Evolutionary conservation across 306 rosid species (phyloP).

Genomic region (Trichosanthes truncata): DNA sequence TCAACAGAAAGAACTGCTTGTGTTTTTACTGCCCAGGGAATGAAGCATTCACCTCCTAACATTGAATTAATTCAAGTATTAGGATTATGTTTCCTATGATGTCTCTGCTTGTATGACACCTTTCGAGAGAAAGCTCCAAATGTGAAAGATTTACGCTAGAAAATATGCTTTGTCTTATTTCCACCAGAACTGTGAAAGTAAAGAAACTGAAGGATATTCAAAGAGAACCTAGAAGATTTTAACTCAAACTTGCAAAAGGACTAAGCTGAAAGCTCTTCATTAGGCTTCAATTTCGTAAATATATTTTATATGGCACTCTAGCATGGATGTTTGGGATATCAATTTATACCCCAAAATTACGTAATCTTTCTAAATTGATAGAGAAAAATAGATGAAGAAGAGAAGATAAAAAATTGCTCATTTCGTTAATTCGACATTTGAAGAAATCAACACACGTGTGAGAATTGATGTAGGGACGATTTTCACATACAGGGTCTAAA

Average conservation of each 20-base stretch:
- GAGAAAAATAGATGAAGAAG: too few relatives aligned
- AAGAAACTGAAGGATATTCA: background rate
- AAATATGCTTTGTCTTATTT: background rate
- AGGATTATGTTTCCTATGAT: background rate
- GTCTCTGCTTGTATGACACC: background rate
- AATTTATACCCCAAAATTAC: too few relatives aligned
- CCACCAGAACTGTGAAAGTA: background rate
- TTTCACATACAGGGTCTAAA: too few relatives aligned
- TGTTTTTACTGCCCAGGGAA: background rate
- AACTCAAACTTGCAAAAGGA: background rate
- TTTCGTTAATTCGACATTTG: too few relatives aligned
- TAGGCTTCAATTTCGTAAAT: background rate
- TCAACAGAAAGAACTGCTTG: too few relatives aligned
- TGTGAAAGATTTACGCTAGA: background rate
- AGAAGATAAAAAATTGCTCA: too few relatives aligned
- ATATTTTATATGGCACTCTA: background rate
- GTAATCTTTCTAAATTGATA: too few relatives aligned
- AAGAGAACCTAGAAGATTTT: background rate
- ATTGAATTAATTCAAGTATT: background rate
- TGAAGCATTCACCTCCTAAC: background rate
- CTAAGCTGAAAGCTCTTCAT: background rate
- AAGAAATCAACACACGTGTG: too few relatives aligned
- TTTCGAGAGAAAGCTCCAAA: background rate
- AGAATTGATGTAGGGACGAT: too few relatives aligned
- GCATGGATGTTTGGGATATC: background rate